Evolutionary conservation across 2,329 filamentous ascomycete species (phyloP), one percentile per base, ranked within the genome.

Genomic region (Hypoxylon sp.): DNA sequence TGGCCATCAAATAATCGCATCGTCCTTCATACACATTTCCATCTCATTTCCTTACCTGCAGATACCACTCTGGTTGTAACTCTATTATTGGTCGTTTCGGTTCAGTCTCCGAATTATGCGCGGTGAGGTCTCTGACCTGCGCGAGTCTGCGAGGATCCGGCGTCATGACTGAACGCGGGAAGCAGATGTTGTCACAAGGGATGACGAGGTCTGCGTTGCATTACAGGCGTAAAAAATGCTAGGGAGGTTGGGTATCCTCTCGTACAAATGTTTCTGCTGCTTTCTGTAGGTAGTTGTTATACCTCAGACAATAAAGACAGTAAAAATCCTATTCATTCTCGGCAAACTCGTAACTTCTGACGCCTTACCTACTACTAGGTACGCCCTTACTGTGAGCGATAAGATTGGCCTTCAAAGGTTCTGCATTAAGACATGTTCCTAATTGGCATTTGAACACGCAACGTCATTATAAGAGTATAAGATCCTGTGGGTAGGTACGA

Each of bases 1-100:
- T 95, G 58, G 90, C 91, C 81, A 92, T 94, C 81, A 94, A 94
- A 85, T 94, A 90, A 84, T 81, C 62, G 69, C 27, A 32, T 39
- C 14, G 4, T 34, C 23, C 6, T 23, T 34, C 23, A 8, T 46
- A 60, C 43, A 64, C 21, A 29, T 61, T 61, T 67, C 58, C 57
- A 53, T 59, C 14, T 21, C 29, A 23, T 64, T 69, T 69, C 57
- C 65, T 63, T 65, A 56, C 59, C 52, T 70, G 67, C 68, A 68
- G 67, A 74, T 74, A 70, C 69, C 71, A 69, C 67, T 66, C 53
- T 63, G 70, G 53, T 60, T 76, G 74, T 77, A 76, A 37, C 58
- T 74, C 64, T 71, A 74, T 55, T 69, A 41, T 41, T 59, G 59
- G 53, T 59, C 56, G 43, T 53, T 63, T 61, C 53, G 62, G 68